phyloP scores from a whole-genome alignment of 805 yeast genomes.

The Torulaspora franciscae region DNA sequence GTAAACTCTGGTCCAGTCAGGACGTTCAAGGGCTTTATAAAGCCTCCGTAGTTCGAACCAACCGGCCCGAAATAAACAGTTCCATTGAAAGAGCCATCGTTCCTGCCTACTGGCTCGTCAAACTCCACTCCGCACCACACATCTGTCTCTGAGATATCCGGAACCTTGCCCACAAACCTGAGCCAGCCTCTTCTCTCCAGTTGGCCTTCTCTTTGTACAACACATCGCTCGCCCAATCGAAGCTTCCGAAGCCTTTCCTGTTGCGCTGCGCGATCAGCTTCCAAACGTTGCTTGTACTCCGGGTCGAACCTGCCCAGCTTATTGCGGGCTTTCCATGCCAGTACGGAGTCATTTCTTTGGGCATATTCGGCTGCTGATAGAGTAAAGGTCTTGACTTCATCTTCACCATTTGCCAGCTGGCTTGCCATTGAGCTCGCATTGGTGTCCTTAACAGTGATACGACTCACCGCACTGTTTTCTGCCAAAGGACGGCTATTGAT shows the following conservation, averaged over 20 bases:
- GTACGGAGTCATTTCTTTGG: conserved; percentile 54
- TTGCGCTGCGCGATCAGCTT: conserved; percentile 26
- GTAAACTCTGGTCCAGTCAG: conserved; percentile 58
- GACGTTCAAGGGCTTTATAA: conserved; percentile 64
- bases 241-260: conserved; percentile 36
- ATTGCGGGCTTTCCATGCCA: conserved; percentile 69
- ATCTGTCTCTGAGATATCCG: conserved; percentile 45
- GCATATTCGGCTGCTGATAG: conserved; percentile 41
- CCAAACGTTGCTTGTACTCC: conserved; percentile 33
- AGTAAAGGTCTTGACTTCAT: conserved; percentile 15
- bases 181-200: conserved; percentile 61
- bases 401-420: conserved; percentile 30
- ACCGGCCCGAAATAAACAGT: conserved; percentile 53
- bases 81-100: conserved; percentile 71
- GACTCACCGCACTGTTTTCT: background rate
- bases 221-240: conserved; percentile 50
- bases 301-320: conserved; percentile 72
- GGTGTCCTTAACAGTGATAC: conserved; percentile 49
- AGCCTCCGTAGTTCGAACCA: conserved; percentile 60
- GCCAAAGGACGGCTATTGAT: conserved; percentile 1
- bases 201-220: conserved; percentile 31
- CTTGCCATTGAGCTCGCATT: conserved; percentile 49
- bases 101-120: conserved; percentile 82
- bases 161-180: conserved; percentile 62
- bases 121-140: conserved; percentile 83